Conservation (phyloP, 495 filamentous ascomycete species). For the Talaromyces nanjingensis region DNA sequence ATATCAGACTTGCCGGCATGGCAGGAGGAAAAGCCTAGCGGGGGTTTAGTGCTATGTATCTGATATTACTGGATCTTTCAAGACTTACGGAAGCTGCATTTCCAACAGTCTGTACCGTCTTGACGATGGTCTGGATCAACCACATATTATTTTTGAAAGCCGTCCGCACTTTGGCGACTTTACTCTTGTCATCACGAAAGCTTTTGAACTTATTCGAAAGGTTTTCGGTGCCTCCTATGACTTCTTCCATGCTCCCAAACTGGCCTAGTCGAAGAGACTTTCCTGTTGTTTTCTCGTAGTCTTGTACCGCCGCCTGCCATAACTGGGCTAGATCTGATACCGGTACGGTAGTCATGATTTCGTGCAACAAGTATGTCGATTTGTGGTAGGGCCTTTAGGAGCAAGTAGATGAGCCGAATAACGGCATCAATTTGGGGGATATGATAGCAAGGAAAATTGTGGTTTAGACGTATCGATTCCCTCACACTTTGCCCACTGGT, state of each 20-base stretch:
- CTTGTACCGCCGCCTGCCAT: conserved; percentile 5
- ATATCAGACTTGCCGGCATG: conserved; percentile 16
- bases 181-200: conserved; percentile 4
- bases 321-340: conserved; percentile 1
- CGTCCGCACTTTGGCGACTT: conserved; percentile 4
- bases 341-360: neutral
- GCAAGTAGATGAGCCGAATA: no score
- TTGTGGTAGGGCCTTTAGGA: neutral
- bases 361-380: neutral
- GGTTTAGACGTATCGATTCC: no score
- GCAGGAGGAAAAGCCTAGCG: conserved; percentile 15
- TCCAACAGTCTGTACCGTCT: conserved; percentile 4
- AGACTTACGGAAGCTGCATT: conserved; percentile 4
- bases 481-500: no score
- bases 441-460: no score
- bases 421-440: no score
- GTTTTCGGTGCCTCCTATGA: conserved; percentile 1
- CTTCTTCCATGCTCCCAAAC: conserved; percentile 4
- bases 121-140: conserved; percentile 7
- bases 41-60: neutral
- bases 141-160: conserved; percentile 9
- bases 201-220: conserved; percentile 1
- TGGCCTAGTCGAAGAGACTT: neutral
- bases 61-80: neutral
- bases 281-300: conserved; percentile 4